phyloP scores from a whole-genome alignment of 2,329 filamentous ascomycete species.

The Cladosporium sp. region DNA sequence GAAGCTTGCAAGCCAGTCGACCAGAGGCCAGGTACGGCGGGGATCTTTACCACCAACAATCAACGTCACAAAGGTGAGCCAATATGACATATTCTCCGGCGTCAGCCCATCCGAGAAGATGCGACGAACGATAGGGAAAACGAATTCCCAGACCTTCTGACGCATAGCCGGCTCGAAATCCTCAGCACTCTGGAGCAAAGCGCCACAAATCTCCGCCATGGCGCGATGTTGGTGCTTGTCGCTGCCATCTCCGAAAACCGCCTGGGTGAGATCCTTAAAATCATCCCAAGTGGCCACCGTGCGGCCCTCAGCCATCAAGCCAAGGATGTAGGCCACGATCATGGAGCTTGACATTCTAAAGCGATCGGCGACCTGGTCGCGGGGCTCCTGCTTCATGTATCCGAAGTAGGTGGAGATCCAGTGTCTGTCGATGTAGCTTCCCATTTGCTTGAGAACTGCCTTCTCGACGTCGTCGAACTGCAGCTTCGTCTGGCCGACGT shows the following conservation, averaged over 20 bases:
- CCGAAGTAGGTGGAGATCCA: conserved; percentile 89
- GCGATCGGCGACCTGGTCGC: conserved; percentile 74
- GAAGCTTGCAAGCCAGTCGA: conserved; percentile 79
- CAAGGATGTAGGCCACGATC: conserved; percentile 83
- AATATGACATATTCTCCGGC: conserved; percentile 90
- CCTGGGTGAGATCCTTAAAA: conserved; percentile 72
- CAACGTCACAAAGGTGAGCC: conserved; percentile 90
- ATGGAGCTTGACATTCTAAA: conserved; percentile 88
- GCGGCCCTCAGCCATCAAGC: conserved; percentile 76
- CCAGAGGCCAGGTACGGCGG: conserved; percentile 77
- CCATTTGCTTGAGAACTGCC: conserved; percentile 72
- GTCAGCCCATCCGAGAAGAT: conserved; percentile 91
- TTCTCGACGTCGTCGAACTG: conserved; percentile 79
- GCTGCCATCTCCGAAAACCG: conserved; percentile 84
- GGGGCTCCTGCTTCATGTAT: conserved; percentile 93
- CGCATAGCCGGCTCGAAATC: conserved; percentile 73
- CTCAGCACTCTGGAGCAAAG: conserved; percentile 73
- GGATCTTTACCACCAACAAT: conserved; percentile 87
- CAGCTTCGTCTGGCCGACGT: conserved; percentile 65
- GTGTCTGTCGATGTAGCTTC: conserved; percentile 69
- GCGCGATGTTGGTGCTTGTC: conserved; percentile 98
- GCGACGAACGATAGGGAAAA: conserved; percentile 78
- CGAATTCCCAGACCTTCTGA: conserved; percentile 79
- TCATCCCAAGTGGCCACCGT: conserved; percentile 80
- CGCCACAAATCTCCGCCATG: conserved; percentile 88